phyloP scores from a whole-genome alignment of 148 eudicot genomes.

The Agrostemma githago region DNA sequence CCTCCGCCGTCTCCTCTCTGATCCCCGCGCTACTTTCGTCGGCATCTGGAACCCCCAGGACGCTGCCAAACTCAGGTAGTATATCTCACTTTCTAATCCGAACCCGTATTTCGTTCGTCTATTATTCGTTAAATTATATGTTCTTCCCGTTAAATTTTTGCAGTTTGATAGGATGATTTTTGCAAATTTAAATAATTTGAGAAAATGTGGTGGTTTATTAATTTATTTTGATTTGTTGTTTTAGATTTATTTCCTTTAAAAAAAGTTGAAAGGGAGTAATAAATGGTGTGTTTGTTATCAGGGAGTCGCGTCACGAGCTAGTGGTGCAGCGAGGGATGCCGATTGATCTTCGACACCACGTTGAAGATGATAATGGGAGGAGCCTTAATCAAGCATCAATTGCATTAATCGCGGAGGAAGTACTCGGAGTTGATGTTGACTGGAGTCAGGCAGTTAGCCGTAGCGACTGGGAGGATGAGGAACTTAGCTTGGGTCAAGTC shows the following conservation, averaged over 20 bases:
- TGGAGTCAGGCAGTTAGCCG: not conserved
- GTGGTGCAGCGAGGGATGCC: conserved; percentile 6
- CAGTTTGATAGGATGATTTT: too few relatives aligned
- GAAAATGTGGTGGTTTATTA: too few relatives aligned
- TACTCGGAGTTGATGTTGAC: not conserved
- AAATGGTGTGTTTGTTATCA: not conserved
- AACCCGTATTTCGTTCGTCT: too few relatives aligned
- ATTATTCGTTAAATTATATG: too few relatives aligned
- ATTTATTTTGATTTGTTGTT: too few relatives aligned
- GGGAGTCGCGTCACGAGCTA: not conserved
- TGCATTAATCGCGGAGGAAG: conserved; percentile 8
- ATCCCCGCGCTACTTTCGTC: conserved; percentile 14
- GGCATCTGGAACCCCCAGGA: conserved; percentile 17
- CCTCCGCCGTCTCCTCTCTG: conserved; percentile 11
- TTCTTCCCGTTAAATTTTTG: too few relatives aligned
- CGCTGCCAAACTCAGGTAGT: not conserved
- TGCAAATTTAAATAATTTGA: too few relatives aligned
- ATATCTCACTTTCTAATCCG: too few relatives aligned
- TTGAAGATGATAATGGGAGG: not conserved
- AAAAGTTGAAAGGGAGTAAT: too few relatives aligned
- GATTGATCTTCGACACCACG: not conserved
- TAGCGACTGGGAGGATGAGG: conserved; percentile 19
- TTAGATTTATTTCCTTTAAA: too few relatives aligned
- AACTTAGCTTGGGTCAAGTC: conserved; percentile 16
- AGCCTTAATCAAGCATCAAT: not conserved